Conservation (phyloP, 768 basidiomycete genomes). For the Galerina sulciceps region DNA sequence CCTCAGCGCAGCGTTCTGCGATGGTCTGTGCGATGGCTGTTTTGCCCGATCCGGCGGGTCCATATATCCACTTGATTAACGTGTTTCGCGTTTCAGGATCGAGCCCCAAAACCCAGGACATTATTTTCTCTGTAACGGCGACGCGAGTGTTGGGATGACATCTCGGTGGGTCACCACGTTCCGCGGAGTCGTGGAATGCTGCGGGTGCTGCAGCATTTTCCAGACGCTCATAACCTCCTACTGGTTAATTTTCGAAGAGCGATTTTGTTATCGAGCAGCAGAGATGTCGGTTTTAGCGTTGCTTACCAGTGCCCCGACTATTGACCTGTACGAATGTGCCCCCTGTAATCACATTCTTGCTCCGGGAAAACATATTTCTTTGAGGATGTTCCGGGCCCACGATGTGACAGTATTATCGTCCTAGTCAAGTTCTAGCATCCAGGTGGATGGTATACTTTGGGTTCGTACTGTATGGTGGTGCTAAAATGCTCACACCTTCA, state of each 20-base stretch:
- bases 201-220: conserved; percentile 1
- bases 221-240: conserved; percentile 1
- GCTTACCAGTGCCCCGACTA: neutral
- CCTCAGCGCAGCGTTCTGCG: conserved; percentile 15
- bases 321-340: neutral
- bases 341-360: neutral
- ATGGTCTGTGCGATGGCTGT: conserved; percentile 13
- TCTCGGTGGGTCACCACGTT: conserved; percentile 12
- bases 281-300: neutral
- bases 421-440: too few relatives aligned
- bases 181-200: conserved; percentile 17
- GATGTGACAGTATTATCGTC: too few relatives aligned
- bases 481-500: too few relatives aligned
- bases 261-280: neutral
- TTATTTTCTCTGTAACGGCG: conserved; percentile 7
- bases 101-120: conserved; percentile 2
- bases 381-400: too few relatives aligned
- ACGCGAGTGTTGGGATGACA: conserved; percentile 17
- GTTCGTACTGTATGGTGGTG: too few relatives aligned
- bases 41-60: conserved; percentile 18
- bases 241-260: neutral
- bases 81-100: neutral
- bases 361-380: neutral
- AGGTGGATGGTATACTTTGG: too few relatives aligned
- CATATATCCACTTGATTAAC: conserved; percentile 14